Percentiles rank a stretch among this genome's conserved stretches.
Conservation (phyloP, 176 grass and related monocot genomes). For the Cenchrus purpureus region DNA sequence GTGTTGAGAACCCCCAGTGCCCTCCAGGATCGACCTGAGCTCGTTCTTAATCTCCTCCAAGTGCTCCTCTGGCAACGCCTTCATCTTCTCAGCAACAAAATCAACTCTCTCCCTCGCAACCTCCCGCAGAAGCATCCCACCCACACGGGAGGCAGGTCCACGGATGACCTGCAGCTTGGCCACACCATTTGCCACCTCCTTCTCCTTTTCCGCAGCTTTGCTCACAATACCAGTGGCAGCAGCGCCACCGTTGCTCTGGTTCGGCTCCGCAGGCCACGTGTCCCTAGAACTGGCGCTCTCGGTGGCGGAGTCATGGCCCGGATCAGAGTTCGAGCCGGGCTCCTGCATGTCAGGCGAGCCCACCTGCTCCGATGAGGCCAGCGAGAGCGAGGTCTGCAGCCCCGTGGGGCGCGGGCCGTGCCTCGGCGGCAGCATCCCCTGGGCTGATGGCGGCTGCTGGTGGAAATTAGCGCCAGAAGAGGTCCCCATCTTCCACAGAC, state of each 20-base stretch:
- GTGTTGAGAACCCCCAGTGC: conserved; percentile 77
- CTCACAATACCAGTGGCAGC: conserved; percentile 12
- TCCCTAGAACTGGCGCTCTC: conserved; percentile 94
- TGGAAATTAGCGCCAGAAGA: conserved; percentile 81
- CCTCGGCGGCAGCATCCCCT: conserved; percentile 58
- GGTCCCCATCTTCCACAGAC: conserved; percentile 63
- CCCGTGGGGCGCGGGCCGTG: conserved; percentile 56
- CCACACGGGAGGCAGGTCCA: conserved; percentile 41
- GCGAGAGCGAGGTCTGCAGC: conserved; percentile 78
- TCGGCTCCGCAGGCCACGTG: conserved; percentile 78
- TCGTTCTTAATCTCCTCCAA: conserved; percentile 80
- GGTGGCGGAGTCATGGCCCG: conserved; percentile 79
- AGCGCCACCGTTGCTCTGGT: conserved; percentile 46
- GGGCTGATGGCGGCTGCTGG: conserved; percentile 53
- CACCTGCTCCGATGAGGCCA: conserved; percentile 79
- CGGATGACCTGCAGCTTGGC: conserved; percentile 65
- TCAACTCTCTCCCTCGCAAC: conserved; percentile 85
- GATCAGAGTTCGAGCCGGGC: conserved; percentile 79
- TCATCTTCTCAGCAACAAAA: conserved; percentile 79
- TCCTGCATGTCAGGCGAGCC: conserved; percentile 89
- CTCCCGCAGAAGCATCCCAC: conserved; percentile 67
- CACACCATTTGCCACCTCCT: conserved; percentile 65
- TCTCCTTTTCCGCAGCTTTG: conserved; percentile 64
- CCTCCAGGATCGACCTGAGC: conserved; percentile 84
- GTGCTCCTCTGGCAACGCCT: conserved; percentile 76